Evolutionary conservation across 306 rosid genomes (phyloP).

Genomic region (Casuarina equisetifolia): DNA sequence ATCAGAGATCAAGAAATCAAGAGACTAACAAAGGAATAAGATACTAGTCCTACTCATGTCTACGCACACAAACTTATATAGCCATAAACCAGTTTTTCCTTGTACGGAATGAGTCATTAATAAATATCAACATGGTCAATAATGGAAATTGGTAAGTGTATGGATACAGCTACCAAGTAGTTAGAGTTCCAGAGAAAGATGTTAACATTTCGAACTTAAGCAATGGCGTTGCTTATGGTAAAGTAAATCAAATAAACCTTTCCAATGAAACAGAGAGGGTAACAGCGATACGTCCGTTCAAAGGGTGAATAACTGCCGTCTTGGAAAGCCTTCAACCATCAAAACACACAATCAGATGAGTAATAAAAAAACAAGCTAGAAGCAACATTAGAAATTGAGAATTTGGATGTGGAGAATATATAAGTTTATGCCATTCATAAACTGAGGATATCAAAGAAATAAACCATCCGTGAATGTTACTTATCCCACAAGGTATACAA

Average conservation of each 20-base stretch:
- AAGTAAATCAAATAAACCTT: slow-evolving; percentile 32
- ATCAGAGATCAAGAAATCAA: slow-evolving; percentile 1
- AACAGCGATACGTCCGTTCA: slow-evolving; percentile 41
- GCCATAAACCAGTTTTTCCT: background rate
- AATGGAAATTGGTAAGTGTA: background rate
- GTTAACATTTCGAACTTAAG: background rate
- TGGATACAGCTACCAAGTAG: background rate
- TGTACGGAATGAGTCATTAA: background rate
- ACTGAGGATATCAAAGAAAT: slow-evolving; percentile 6
- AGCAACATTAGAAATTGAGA: background rate
- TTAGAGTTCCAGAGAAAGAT: background rate
- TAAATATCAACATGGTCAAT: background rate
- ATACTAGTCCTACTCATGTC: background rate
- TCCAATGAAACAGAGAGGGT: slow-evolving; percentile 30
- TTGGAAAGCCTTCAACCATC: slow-evolving; percentile 32
- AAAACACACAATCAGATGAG: background rate
- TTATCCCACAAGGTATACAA: slow-evolving; percentile 5
- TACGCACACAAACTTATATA: background rate
- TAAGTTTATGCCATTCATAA: background rate
- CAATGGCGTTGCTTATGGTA: background rate
- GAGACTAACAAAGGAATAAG: background rate
- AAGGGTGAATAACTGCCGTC: slow-evolving; percentile 21
- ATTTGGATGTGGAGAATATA: background rate
- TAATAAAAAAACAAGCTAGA: background rate
- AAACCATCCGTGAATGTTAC: background rate